Evolutionary conservation across 208 protist genomes (phyloP), one percentile per base, ranked within the genome.

Genomic region (Trichomonas tenax): DNA sequence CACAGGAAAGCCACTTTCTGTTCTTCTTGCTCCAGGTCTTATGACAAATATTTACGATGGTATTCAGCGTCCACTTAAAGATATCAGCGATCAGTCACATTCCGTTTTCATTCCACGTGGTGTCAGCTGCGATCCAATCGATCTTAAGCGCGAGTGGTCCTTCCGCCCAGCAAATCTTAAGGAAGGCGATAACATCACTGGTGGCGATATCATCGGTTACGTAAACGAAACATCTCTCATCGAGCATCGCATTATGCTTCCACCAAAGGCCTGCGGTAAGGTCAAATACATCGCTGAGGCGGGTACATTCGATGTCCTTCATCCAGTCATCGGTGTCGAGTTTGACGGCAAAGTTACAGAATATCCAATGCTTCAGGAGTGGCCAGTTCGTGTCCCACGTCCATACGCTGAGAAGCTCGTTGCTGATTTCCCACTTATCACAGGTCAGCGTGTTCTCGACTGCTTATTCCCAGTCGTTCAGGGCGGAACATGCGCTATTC

Each of bases 41-140:
- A 99, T 99, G 98, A 98, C 98, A 26, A 98, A 98, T 96, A 99
- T 99, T 97, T 99, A 99, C 97, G 99, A 99, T 96, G 99, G 99
- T 97, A 99, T 99, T 98, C 99, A 99, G 98, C 98, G 99, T 88
- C 99, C 99, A 84, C 98, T 99, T 72, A 98, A 99, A 97, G 97
- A 97, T 48, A 99, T 99, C 97, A 99, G 98, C 97, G 98, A 99
- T 81, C 97, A 98, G 97, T 98, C 98, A 96, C 96, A 98, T 88
- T 98, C 98, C 97, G 98, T 99, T 72, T 99, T 99, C 98, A 99
- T 99, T 97, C 99, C 99, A 41, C 98, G 99, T 96, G 99, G 99
- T 97, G 98, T 99, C 95, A 98, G 99, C 96, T 98, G 99, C 36
- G 97, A 98, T 93, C 96, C 99, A 0, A 98, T 99, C 34, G 98